These are phyloP conservation scores for Saturnispora saitoi DNA, from an alignment of 805 yeast genomes.

Conservation along the genomic window DNA sequence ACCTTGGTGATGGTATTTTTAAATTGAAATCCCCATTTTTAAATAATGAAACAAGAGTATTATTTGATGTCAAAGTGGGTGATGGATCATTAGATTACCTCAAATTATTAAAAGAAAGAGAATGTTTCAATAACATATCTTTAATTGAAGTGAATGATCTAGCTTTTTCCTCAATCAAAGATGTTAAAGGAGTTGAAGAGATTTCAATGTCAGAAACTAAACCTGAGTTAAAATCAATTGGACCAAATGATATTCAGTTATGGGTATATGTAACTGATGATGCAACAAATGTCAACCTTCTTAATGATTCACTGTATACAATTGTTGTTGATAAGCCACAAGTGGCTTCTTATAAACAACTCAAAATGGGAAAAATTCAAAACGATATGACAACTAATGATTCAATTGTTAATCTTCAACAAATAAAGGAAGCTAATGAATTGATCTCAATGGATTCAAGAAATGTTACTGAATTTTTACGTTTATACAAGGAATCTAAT, in stretches of 20 bases:
- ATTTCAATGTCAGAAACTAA: conserved; percentile 6
- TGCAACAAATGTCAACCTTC: conserved; percentile 17
- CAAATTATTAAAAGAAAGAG: conserved; percentile 10
- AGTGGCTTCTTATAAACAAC: not conserved
- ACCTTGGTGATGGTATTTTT: conserved; percentile 11
- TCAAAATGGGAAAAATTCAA: conserved; percentile 1
- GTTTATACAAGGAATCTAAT: conserved; percentile 23
- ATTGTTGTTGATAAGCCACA: conserved; percentile 16
- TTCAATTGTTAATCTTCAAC: conserved; percentile 20
- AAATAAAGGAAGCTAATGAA: conserved; percentile 23
- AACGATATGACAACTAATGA: conserved; percentile 1
- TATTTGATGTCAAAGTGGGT: conserved; percentile 23
- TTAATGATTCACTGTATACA: conserved; percentile 23
- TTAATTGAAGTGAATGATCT: conserved; percentile 22
- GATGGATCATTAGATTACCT: conserved; percentile 15
- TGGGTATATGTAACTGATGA: conserved; percentile 23
- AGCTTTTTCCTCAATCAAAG: conserved; percentile 6
- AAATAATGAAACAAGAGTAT: conserved; percentile 22
- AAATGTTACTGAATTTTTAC: conserved; percentile 23
- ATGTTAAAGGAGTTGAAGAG: conserved; percentile 14
- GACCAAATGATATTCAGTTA: conserved; percentile 21
- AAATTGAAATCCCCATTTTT: conserved; percentile 26
- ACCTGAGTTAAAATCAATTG: not conserved
- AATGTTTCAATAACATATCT: conserved; percentile 25
- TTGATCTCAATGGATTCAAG: conserved; percentile 20